Evolutionary conservation across 495 filamentous ascomycete species (phyloP).

Genomic region (Penicillium desertorum): DNA sequence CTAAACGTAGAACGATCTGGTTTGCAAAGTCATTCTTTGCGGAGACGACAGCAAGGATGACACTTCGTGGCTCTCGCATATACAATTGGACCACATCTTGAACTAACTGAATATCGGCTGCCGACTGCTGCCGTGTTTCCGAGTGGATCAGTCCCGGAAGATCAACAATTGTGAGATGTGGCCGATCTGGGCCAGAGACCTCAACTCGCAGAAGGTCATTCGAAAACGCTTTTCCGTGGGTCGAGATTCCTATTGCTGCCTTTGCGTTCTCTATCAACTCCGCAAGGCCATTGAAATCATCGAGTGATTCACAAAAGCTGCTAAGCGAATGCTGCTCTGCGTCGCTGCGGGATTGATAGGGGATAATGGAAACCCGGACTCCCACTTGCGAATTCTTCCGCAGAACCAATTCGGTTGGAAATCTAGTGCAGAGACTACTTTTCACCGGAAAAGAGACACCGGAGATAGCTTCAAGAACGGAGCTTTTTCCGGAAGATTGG

Average conservation of each 20-base stretch:
- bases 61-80: slow-evolving; percentile 51
- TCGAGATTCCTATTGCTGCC: slow-evolving; percentile 50
- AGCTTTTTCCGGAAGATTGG: slow-evolving; percentile 64
- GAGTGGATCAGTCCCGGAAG: slow-evolving; percentile 54
- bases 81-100: slow-evolving; percentile 47
- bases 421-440: slow-evolving; percentile 55
- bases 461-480: slow-evolving; percentile 65
- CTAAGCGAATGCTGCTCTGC: slow-evolving; percentile 24
- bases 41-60: slow-evolving; percentile 54
- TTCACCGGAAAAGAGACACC: slow-evolving; percentile 58
- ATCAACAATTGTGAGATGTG: slow-evolving; percentile 58
- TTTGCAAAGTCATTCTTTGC: slow-evolving; percentile 53
- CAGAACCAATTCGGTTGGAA: slow-evolving; percentile 59
- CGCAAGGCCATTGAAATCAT: slow-evolving; percentile 36
- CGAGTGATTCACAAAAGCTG: slow-evolving; percentile 36
- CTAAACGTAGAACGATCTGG: slow-evolving; percentile 47
- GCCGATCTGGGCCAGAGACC: slow-evolving; percentile 50
- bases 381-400: slow-evolving; percentile 33
- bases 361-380: slow-evolving; percentile 41
- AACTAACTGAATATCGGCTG: slow-evolving; percentile 46
- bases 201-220: slow-evolving; percentile 54
- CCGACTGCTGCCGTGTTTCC: slow-evolving; percentile 47
- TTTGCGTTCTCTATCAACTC: slow-evolving; percentile 52
- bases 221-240: slow-evolving; percentile 39
- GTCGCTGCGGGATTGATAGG: slow-evolving; percentile 28